These are phyloP conservation scores for Candida sonorensis DNA, from an alignment of 805 yeast genomes.

Conservation along the genomic window DNA sequence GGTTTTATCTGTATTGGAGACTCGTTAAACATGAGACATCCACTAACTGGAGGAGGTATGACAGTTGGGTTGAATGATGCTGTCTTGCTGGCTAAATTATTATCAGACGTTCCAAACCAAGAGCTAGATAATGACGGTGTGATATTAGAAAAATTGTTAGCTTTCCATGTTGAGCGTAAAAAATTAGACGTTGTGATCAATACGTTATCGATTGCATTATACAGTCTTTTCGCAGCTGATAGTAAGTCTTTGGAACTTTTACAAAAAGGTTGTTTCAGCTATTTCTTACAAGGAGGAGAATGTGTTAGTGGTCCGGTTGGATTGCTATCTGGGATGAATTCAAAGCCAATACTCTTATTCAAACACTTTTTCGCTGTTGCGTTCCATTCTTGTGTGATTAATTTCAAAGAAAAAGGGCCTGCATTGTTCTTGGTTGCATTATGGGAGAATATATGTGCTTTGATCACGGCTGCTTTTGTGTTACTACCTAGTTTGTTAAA, in stretches of 20 bases:
- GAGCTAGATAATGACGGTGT: slow-evolving; percentile 51
- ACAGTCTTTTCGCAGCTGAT: slow-evolving; percentile 86
- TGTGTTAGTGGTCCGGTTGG: slow-evolving; percentile 76
- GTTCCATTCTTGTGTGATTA: slow-evolving; percentile 67
- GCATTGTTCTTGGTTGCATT: slow-evolving; percentile 65
- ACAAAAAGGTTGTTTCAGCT: slow-evolving; percentile 84
- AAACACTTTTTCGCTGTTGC: slow-evolving; percentile 90
- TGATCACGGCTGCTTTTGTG: slow-evolving; percentile 68
- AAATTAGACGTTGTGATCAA: slow-evolving; percentile 77
- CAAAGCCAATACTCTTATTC: slow-evolving; percentile 67
- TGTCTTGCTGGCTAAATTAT: slow-evolving; percentile 53
- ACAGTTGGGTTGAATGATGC: slow-evolving; percentile 93
- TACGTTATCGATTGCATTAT: slow-evolving; percentile 84
- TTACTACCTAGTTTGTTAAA: slow-evolving; percentile 66
- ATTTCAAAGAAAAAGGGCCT: slow-evolving; percentile 59
- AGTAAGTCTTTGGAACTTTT: slow-evolving; percentile 54
- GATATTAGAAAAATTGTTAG: slow-evolving; percentile 49
- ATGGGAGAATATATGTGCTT: slow-evolving; percentile 57
- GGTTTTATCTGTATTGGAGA: slow-evolving; percentile 88
- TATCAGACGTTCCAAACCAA: slow-evolving; percentile 47
- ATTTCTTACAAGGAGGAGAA: slow-evolving; percentile 79
- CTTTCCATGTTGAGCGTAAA: slow-evolving; percentile 77
- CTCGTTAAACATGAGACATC: slow-evolving; percentile 95
- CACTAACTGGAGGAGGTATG: slow-evolving; percentile 99
- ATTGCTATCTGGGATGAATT: slow-evolving; percentile 73